Percentiles rank a stretch among this genome's conserved stretches.
phyloP scores from a whole-genome alignment of 306 rosid genomes.

The Abrus precatorius region DNA sequence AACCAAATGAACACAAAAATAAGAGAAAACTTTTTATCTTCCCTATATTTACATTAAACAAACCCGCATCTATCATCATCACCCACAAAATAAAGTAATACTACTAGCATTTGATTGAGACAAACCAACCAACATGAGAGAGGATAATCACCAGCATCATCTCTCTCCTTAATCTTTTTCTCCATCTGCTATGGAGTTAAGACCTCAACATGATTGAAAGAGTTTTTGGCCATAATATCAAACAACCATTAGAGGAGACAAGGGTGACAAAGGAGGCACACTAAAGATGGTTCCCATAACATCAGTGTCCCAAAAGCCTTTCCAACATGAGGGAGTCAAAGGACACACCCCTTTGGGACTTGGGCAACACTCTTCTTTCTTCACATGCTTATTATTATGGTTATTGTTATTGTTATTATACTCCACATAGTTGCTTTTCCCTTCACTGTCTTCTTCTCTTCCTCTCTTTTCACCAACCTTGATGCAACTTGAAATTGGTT shows the following conservation, averaged over 20 bases:
- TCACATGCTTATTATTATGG: slow-evolving; percentile 21
- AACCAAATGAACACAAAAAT: neutral
- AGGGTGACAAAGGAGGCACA: slow-evolving; percentile 63
- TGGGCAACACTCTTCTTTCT: slow-evolving; percentile 44
- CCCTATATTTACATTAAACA: slow-evolving; percentile 41
- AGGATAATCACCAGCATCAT: slow-evolving; percentile 33
- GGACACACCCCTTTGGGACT: slow-evolving; percentile 48
- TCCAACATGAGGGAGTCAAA: slow-evolving; percentile 63
- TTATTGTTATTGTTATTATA: neutral
- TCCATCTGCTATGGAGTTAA: neutral
- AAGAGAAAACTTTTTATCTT: neutral
- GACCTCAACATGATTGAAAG: neutral
- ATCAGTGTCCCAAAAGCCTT: slow-evolving; percentile 64
- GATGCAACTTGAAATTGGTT: neutral
- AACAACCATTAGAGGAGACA: slow-evolving; percentile 57
- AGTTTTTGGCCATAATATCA: slow-evolving; percentile 19
- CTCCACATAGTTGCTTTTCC: neutral
- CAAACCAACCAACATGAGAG: neutral
- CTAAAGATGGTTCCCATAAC: slow-evolving; percentile 57
- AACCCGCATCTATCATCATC: neutral
- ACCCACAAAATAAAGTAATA: neutral
- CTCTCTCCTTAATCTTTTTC: neutral
- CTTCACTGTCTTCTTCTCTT: slow-evolving; percentile 42
- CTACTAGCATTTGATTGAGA: slow-evolving; percentile 10
- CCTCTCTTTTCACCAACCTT: slow-evolving; percentile 53